phyloP scores from a whole-genome alignment of 140 eudicot genomes.

The Oenanthe javanica region DNA sequence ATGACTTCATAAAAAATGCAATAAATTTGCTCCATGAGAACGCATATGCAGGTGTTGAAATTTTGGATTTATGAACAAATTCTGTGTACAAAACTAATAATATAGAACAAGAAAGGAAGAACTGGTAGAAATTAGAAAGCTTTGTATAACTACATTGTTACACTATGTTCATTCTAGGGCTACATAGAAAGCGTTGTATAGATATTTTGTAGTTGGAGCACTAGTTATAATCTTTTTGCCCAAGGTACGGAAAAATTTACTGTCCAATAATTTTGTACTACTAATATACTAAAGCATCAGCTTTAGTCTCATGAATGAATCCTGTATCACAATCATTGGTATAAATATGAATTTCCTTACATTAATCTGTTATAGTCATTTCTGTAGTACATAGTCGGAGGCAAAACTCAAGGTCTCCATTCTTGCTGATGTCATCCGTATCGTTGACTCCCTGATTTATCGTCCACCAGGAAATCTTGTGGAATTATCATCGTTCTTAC shows the following conservation, averaged over 20 bases:
- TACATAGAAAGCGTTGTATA: not conserved
- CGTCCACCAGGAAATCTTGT: not conserved
- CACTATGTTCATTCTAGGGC: not conserved
- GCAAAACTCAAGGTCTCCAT: not conserved
- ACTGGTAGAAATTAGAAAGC: not conserved
- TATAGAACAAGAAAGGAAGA: not conserved
- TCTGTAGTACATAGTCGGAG: not conserved
- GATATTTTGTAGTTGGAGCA: not conserved
- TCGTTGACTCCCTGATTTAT: not conserved
- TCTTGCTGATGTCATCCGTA: not conserved
- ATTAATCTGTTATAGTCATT: not conserved
- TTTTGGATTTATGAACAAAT: not conserved
- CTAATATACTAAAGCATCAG: not conserved
- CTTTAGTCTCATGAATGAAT: not conserved
- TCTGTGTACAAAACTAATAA: not conserved
- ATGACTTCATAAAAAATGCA: not conserved
- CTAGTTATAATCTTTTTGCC: not conserved
- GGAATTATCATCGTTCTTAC: not conserved
- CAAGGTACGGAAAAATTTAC: not conserved
- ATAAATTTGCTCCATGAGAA: not conserved
- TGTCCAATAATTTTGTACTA: not conserved
- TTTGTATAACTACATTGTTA: not conserved
- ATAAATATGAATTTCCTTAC: not conserved
- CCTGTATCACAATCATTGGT: not conserved
- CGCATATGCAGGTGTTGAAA: not conserved